Evolutionary conservation across 2,329 filamentous ascomycete species (phyloP).

Genomic region (Aspergillus oerlinghausenensis): DNA sequence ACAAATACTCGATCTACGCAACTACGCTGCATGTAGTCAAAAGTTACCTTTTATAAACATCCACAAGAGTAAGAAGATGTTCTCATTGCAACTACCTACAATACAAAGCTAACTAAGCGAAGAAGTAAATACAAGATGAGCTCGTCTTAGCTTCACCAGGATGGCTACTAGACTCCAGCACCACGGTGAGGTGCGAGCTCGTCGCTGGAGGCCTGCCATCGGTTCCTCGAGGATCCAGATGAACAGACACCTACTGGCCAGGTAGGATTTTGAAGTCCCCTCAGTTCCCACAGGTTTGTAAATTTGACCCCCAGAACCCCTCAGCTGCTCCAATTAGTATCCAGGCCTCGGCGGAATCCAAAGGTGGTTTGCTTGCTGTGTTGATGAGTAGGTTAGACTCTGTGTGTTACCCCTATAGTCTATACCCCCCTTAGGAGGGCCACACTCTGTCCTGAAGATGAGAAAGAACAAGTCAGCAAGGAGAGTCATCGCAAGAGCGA

Average conservation of each 20-base stretch:
- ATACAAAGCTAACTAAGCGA: background rate
- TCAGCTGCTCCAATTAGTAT: too few relatives aligned
- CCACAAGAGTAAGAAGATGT: background rate
- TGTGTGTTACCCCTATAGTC: too few relatives aligned
- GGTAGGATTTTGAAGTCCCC: background rate
- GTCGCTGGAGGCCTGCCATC: constrained; percentile 4
- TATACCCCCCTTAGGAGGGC: too few relatives aligned
- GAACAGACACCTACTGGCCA: background rate
- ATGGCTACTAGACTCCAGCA: constrained; percentile 11
- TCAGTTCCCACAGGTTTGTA: too few relatives aligned
- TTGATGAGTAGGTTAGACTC: too few relatives aligned
- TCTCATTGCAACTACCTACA: background rate
- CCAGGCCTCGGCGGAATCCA: too few relatives aligned
- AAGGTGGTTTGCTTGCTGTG: too few relatives aligned
- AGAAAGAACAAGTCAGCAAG: background rate
- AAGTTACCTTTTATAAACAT: background rate
- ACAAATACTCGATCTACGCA: background rate
- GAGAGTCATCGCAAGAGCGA: background rate
- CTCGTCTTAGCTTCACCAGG: constrained; percentile 9
- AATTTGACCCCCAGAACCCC: too few relatives aligned
- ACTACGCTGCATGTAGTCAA: background rate
- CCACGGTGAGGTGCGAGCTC: constrained; percentile 12
- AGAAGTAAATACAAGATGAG: background rate
- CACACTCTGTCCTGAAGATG: too few relatives aligned
- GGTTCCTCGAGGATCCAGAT: background rate